phyloP scores from a whole-genome alignment of 148 eudicot genomes.

The Heliamphora exappendiculata region DNA sequence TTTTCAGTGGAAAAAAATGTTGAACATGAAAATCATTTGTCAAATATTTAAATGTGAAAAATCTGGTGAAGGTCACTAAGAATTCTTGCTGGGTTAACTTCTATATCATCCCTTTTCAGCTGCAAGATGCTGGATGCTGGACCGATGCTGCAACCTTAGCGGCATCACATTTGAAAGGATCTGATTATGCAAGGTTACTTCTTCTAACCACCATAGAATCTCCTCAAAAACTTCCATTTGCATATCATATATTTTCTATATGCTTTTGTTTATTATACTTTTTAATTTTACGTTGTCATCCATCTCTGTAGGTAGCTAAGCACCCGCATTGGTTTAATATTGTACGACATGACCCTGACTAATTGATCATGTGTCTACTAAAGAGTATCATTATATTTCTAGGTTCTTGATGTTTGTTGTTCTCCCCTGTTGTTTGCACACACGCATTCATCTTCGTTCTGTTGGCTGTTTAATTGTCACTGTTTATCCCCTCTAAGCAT shows the following conservation, averaged over 20 bases:
- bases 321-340: background rate
- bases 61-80: background rate
- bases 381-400: background rate
- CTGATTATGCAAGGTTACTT: constrained; percentile 84
- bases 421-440: background rate
- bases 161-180: constrained; percentile 91
- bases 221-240: constrained; percentile 2
- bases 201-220: constrained; percentile 3
- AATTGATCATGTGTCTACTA: constrained; percentile 4
- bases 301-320: background rate
- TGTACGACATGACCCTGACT: no score
- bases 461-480: background rate
- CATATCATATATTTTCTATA: background rate
- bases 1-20: background rate
- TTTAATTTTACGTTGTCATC: background rate
- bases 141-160: constrained; percentile 99
- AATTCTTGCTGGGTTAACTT: constrained; percentile 1
- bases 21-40: background rate
- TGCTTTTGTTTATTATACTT: background rate
- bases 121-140: constrained; percentile 99
- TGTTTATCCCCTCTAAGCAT: background rate
- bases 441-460: background rate
- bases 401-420: background rate
- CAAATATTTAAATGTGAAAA: background rate
- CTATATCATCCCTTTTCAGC: constrained; percentile 36